These are phyloP conservation scores for Plasmodium berghei DNA, from an alignment of 169 alveolate species.

Conservation along the genomic window DNA sequence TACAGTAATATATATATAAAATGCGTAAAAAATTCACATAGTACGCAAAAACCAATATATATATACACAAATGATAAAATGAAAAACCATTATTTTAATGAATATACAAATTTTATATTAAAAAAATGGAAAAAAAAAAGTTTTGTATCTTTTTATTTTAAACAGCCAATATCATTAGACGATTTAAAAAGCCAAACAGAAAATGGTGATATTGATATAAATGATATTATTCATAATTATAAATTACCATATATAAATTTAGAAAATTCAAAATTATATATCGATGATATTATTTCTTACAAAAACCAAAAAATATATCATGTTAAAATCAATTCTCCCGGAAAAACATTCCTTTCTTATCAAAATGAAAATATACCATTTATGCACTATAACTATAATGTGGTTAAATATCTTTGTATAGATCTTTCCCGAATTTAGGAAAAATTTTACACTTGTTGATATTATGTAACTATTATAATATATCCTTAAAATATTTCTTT, in stretches of 20 bases:
- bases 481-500: too few relatives aligned
- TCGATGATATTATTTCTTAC: constrained; percentile 52
- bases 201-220: constrained; percentile 12
- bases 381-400: constrained; percentile 13
- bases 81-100: constrained; percentile 73
- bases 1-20: constrained; percentile 44
- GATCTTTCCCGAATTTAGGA: constrained; percentile 34
- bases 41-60: constrained; percentile 54
- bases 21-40: constrained; percentile 34
- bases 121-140: constrained; percentile 73
- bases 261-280: constrained; percentile 30
- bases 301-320: constrained; percentile 41
- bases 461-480: too few relatives aligned
- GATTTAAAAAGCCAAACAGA: constrained; percentile 35
- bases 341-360: constrained; percentile 46
- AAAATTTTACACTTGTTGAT: too few relatives aligned
- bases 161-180: constrained; percentile 35
- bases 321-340: constrained; percentile 45
- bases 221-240: constrained; percentile 22
- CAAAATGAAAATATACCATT: constrained; percentile 53
- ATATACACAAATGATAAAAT: constrained; percentile 64
- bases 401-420: constrained; percentile 48
- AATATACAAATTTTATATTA: constrained; percentile 56
- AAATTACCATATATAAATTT: constrained; percentile 52
- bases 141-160: constrained; percentile 58